Evolutionary conservation across 352 stramenopile genomes (phyloP), one percentile per base, ranked within the genome.

Genomic region (Phytophthora ramorum): DNA sequence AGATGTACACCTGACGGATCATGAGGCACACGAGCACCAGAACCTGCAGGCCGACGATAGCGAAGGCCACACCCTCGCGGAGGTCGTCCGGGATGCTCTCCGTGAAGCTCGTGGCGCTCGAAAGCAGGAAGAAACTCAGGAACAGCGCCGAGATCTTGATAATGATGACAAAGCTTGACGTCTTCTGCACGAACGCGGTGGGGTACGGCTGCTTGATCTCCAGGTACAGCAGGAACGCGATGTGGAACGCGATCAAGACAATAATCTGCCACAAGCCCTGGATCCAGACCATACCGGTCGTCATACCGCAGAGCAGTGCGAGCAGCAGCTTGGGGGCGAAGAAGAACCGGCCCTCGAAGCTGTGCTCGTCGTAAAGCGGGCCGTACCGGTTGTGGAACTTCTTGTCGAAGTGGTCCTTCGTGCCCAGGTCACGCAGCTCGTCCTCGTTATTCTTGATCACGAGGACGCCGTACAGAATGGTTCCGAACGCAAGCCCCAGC

Each of bases 91-190:
- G 87, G 38, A 96, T 83, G 38, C 84, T 83, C 41, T 79, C 51
- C 3, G 84, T 88, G 41, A 92, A 87, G 35, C 69, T 82, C 16
- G 85, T 89, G 41, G 84, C 81, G 34, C 81, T 87, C 17, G 82
- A 91, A 14, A 95, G 70, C 3, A 96, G 65, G 58, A 96, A 95
- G 54, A 93, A 85, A 62, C 83, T 91, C 14, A 96, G 58, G 48
- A 89, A 91, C 0, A 96, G 75, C 47, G 80, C 85, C 60, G 86
- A 92, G 59, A 95, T 95, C 83, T 96, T 96, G 73, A 96, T 92
- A 56, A 96, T 90, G 55, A 91, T 94, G 66, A 96, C 87, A 64
- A 96, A 93, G 22, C 84, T 92, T 46, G 88, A 91, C 32, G 88
- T 93, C 57, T 88, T 87, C 63, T 96, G 88, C 48, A 96, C 83